Conservation (phyloP, 1,139 yeast genomes). For the Trichomonascaceae sp. region DNA sequence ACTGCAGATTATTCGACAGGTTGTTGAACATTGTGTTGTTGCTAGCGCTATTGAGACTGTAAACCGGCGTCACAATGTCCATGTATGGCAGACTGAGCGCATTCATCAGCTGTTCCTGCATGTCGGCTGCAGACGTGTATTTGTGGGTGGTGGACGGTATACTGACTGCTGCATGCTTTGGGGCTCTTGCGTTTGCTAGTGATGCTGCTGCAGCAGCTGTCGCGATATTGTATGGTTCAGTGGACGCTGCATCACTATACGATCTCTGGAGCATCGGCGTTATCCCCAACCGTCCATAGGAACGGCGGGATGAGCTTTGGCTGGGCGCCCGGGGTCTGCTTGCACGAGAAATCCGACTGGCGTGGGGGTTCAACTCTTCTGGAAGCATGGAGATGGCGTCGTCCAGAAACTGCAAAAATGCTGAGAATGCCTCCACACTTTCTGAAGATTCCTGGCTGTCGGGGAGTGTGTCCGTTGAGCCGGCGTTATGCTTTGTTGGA, state of each 20-base stretch:
- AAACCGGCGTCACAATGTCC: constrained; percentile 9
- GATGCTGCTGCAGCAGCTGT: background rate
- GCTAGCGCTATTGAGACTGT: background rate
- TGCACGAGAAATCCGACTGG: background rate
- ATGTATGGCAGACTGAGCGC: constrained; percentile 21
- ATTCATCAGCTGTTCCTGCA: constrained; percentile 23
- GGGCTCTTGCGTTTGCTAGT: background rate
- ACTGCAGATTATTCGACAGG: constrained; percentile 2
- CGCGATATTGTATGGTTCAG: background rate
- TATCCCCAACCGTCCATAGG: too few species aligned
- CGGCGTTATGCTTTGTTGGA: constrained; percentile 7
- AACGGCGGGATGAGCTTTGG: too few species aligned
- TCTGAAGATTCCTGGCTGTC: background rate
- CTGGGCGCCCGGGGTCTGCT: background rate
- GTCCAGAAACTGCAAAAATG: background rate
- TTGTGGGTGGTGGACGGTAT: constrained; percentile 4
- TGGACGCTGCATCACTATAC: background rate
- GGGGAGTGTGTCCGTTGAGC: background rate
- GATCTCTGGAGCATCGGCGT: too few species aligned
- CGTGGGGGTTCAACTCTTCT: background rate
- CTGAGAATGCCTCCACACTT: background rate
- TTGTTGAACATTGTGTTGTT: too few species aligned
- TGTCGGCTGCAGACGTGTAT: constrained; percentile 15
- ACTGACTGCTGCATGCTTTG: background rate
- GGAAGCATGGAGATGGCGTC: background rate